Percentiles rank a stretch among this genome's conserved stretches.
These are phyloP conservation scores for Dalechampia spathulata DNA, from an alignment of 441 rosid species.

Conservation along the genomic window DNA sequence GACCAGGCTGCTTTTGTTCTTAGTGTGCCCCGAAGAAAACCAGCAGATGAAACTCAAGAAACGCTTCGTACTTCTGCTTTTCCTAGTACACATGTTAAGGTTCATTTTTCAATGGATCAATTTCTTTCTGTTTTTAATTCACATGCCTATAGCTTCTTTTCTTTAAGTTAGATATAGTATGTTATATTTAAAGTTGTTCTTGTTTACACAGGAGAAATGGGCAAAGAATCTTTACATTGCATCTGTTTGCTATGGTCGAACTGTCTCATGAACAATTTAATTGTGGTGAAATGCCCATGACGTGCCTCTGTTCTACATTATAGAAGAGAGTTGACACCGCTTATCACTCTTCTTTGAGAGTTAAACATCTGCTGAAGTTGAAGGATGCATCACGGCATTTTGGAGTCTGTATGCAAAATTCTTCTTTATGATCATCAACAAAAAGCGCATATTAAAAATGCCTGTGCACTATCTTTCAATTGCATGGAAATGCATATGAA, in stretches of 20 bases:
- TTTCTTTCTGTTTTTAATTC: neutral
- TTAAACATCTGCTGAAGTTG: conserved; percentile 25
- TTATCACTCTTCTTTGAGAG: conserved; percentile 15
- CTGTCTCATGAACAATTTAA: conserved; percentile 21
- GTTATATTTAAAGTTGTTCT: neutral
- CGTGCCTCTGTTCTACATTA: neutral
- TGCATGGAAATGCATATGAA: conserved; percentile 28
- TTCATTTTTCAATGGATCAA: conserved; percentile 15
- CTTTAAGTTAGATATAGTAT: neutral
- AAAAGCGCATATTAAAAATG: conserved; percentile 30
- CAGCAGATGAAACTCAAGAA: conserved; percentile 82
- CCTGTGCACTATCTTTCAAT: conserved; percentile 38
- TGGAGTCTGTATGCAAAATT: conserved; percentile 41
- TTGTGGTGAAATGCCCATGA: neutral
- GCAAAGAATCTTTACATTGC: conserved; percentile 28
- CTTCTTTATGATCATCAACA: conserved; percentile 26
- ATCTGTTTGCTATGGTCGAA: conserved; percentile 27
- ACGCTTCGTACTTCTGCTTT: conserved; percentile 89
- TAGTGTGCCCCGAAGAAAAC: conserved; percentile 80
- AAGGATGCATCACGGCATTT: conserved; percentile 27
- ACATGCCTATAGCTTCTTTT: neutral
- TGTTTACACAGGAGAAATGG: conserved; percentile 25
- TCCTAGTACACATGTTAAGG: conserved; percentile 96
- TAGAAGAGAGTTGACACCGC: neutral
- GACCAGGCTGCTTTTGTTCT: conserved; percentile 94